Evolutionary conservation across 306 rosid genomes (phyloP).

Genomic region (Vachellia collinsii): DNA sequence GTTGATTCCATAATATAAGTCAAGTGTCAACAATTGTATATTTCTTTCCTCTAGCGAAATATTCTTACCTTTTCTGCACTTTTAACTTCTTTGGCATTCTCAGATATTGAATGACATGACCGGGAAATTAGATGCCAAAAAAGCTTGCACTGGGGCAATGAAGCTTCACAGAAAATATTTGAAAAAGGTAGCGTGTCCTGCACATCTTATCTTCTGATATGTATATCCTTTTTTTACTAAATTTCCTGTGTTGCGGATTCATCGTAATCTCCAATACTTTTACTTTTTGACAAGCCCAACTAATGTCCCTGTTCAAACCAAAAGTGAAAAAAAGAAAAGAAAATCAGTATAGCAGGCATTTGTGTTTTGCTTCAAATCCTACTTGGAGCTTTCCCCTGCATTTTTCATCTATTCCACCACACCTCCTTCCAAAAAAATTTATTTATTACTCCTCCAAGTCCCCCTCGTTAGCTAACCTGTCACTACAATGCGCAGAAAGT

Average conservation of each 20-base stretch:
- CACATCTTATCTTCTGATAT: background rate
- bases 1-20: slow-evolving; percentile 9
- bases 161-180: slow-evolving; percentile 95
- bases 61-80: background rate
- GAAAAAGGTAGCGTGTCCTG: slow-evolving; percentile 65
- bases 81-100: slow-evolving; percentile 13
- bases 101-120: slow-evolving; percentile 95
- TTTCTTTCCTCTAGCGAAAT: slow-evolving; percentile 9
- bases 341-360: background rate
- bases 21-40: background rate
- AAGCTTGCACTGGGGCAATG: slow-evolving; percentile 95
- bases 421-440: background rate
- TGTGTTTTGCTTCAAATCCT: background rate
- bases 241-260: slow-evolving; percentile 4
- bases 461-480: background rate
- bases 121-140: slow-evolving; percentile 93
- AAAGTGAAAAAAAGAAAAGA: too few relatives aligned
- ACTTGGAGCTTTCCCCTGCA: background rate
- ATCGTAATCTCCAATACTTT: background rate
- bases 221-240: background rate
- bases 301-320: background rate
- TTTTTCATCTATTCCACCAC: background rate
- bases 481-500: background rate
- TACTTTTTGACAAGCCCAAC: background rate
- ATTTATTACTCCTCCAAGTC: background rate